These are phyloP conservation scores for Puya raimondii DNA, from an alignment of 176 grass and related monocot species.

Conservation along the genomic window DNA sequence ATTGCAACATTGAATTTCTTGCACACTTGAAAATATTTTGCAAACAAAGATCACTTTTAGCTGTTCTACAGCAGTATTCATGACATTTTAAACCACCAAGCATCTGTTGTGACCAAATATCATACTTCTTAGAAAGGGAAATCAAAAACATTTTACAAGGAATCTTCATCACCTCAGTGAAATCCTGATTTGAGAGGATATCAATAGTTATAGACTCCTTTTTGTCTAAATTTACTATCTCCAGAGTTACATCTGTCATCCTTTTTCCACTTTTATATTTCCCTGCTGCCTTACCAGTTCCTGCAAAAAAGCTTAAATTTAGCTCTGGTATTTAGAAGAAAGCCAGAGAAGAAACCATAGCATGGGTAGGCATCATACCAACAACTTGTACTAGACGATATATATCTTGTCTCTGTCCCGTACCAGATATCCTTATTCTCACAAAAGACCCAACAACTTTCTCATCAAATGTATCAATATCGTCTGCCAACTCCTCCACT, in stretches of 20 bases:
- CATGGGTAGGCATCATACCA: constrained; percentile 43
- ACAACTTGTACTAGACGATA: constrained; percentile 97
- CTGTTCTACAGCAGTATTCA: not conserved
- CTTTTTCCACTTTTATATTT: constrained; percentile 92
- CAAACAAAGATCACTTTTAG: not conserved
- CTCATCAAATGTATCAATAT: constrained; percentile 52
- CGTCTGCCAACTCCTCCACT: constrained; percentile 85
- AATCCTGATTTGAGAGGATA: constrained; percentile 98
- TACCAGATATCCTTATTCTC: constrained; percentile 82
- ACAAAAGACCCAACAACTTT: constrained; percentile 95
- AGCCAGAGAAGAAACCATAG: constrained; percentile 22
- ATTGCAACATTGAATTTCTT: no score
- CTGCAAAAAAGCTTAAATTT: constrained; percentile 23
- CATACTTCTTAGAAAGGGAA: not conserved
- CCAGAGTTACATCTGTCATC: constrained; percentile 84
- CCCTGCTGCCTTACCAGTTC: constrained; percentile 58
- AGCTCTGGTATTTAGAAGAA: not conserved
- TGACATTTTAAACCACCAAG: not conserved
- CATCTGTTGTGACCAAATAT: not conserved
- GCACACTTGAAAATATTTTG: no score
- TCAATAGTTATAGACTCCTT: constrained; percentile 86
- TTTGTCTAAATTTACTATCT: constrained; percentile 98
- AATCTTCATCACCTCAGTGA: constrained; percentile 62
- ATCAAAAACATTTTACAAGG: not conserved
- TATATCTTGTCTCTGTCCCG: constrained; percentile 80